A percentile compares a stretch with the other conserved stretches of the same genome.
Conservation (phyloP, 331 rosid genomes). For the Pyracantha coccinea region DNA sequence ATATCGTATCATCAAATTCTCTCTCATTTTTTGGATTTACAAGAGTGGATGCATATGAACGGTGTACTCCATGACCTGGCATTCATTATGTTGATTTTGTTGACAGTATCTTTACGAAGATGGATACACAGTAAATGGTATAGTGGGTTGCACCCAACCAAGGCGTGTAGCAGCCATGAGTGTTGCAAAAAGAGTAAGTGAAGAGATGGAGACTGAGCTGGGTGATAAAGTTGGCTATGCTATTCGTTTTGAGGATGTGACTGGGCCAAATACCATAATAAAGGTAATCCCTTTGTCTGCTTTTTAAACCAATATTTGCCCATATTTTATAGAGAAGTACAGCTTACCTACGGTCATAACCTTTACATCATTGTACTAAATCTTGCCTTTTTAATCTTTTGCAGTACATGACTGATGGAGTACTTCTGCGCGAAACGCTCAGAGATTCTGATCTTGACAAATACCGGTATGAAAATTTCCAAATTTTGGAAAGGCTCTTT, state of each 20-base stretch:
- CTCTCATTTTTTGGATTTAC: background rate
- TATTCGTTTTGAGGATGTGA: conserved; percentile 96
- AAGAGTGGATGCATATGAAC: background rate
- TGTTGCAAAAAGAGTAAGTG: conserved; percentile 98
- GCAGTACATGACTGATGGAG: conserved; percentile 99
- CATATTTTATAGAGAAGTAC: background rate
- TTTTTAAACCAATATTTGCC: background rate
- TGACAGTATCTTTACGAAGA: conserved; percentile 88
- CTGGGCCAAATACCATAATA: conserved; percentile 80
- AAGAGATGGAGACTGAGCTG: conserved; percentile 94
- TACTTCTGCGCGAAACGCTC: conserved; percentile 93
- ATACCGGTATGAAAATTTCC: conserved; percentile 55
- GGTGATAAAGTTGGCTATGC: conserved; percentile 97
- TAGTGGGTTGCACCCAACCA: conserved; percentile 97
- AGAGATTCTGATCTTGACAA: conserved; percentile 95
- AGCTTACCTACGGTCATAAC: background rate
- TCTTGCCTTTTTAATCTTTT: conserved; percentile 21
- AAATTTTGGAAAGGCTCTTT: background rate
- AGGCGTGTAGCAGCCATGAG: conserved; percentile 99
- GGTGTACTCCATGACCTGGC: background rate
- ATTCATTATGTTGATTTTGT: conserved; percentile 22
- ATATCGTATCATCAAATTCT: background rate
- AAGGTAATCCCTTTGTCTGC: conserved; percentile 42
- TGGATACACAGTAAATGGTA: conserved; percentile 70
- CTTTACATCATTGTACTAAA: conserved; percentile 17